Percentiles rank a stretch among this genome's conserved stretches.
Evolutionary conservation across 2,329 filamentous ascomycete genomes (phyloP).

Genomic region (Biscogniauxia marginata): DNA sequence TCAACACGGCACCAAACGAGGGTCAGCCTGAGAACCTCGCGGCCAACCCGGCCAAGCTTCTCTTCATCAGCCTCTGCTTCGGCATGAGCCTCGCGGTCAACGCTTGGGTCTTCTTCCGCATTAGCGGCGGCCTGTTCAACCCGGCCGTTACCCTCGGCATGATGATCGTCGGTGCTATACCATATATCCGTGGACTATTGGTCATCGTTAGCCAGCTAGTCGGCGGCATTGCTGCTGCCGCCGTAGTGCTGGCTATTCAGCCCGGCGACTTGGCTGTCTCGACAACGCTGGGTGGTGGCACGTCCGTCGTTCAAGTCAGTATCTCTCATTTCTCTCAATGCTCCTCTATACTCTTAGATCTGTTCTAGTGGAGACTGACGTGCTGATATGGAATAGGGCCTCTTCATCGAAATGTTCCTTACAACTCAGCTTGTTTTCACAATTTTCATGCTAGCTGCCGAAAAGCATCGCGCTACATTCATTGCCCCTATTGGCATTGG

Average conservation of each 20-base stretch:
- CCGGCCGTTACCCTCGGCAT: slow-evolving; percentile 45
- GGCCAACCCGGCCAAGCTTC: slow-evolving; percentile 25
- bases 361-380: background rate
- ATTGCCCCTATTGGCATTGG: slow-evolving; percentile 64
- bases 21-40: slow-evolving; percentile 18
- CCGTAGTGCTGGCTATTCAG: slow-evolving; percentile 46
- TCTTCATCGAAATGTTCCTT: slow-evolving; percentile 42
- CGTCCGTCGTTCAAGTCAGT: slow-evolving; percentile 41
- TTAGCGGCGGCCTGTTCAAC: slow-evolving; percentile 35
- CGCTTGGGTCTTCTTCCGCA: slow-evolving; percentile 44
- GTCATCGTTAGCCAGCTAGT: slow-evolving; percentile 48
- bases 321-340: background rate
- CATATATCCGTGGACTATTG: slow-evolving; percentile 38
- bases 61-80: slow-evolving; percentile 37
- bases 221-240: slow-evolving; percentile 49
- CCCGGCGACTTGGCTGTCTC: slow-evolving; percentile 46
- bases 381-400: slow-evolving; percentile 3
- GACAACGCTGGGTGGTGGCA: slow-evolving; percentile 44
- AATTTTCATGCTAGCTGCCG: slow-evolving; percentile 58
- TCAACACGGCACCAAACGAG: slow-evolving; percentile 24
- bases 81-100: slow-evolving; percentile 40
- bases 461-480: slow-evolving; percentile 62
- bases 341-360: background rate
- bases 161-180: slow-evolving; percentile 43
- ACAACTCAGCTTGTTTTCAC: slow-evolving; percentile 53